These are phyloP conservation scores for Haplosporangium gracile DNA, from an alignment of 192 early-diverging fungal genomes.

Conservation along the genomic window DNA sequence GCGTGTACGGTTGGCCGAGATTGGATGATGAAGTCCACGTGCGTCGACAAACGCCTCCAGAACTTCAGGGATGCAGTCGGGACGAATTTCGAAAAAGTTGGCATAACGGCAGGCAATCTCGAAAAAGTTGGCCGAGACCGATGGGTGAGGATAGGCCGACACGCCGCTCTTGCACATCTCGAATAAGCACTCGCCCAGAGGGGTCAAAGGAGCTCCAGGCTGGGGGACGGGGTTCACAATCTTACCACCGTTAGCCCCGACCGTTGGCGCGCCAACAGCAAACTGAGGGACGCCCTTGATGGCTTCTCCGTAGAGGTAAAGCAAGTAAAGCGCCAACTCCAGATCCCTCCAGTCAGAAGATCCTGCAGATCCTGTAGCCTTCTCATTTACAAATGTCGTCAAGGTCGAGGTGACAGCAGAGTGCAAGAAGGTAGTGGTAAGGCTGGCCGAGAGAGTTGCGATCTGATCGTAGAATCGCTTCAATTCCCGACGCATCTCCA, in stretches of 20 bases:
- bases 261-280: slow-evolving; percentile 37
- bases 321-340: slow-evolving; percentile 79
- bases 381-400: slow-evolving; percentile 68
- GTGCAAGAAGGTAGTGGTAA: slow-evolving; percentile 71
- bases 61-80: slow-evolving; percentile 74
- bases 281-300: slow-evolving; percentile 67
- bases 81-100: slow-evolving; percentile 76
- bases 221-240: slow-evolving; percentile 36
- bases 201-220: slow-evolving; percentile 45
- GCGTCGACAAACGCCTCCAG: slow-evolving; percentile 83
- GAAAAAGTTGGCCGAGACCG: slow-evolving; percentile 79
- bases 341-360: slow-evolving; percentile 77
- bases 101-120: slow-evolving; percentile 80
- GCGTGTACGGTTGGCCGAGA: slow-evolving; percentile 77
- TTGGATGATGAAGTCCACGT: slow-evolving; percentile 82
- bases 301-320: slow-evolving; percentile 81
- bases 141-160: slow-evolving; percentile 79
- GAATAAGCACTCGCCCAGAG: slow-evolving; percentile 45
- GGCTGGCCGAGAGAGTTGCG: slow-evolving; percentile 71
- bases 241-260: slow-evolving; percentile 52
- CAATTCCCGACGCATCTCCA: slow-evolving; percentile 66
- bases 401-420: slow-evolving; percentile 73
- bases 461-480: slow-evolving; percentile 83
- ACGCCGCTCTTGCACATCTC: slow-evolving; percentile 66
- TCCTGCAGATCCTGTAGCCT: slow-evolving; percentile 41